Base-by-base conservation (phyloP, 2,329 filamentous ascomycete species). In the Phoma herbarum region DNA sequence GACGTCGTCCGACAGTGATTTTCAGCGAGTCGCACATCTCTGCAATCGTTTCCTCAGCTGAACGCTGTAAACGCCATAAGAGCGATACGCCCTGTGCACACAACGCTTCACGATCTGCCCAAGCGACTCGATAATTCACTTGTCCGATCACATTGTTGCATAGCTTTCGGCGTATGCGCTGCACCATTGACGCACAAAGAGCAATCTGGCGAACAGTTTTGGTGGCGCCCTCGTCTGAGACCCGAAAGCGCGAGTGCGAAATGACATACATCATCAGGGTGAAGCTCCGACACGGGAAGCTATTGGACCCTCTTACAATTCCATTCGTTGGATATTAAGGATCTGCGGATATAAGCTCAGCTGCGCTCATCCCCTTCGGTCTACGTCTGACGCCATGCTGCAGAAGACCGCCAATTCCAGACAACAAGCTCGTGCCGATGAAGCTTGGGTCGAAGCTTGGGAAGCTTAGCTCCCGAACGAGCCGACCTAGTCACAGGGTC, bases 361-460 rank as follows among this genome's bases (percentile, higher is more conserved):
- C 16, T 7, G 33, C 33, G n/a, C 33, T 37, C 16, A 37, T n/a
- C n/a, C 20, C 16, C 4, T 10, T 26, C 16, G 12, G 18, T 18
- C 28, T 20, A 23, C 25, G 3, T 26, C 22, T 25, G 39, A 52
- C 49, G 39, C 28, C 11, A 52, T 45, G 10, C 8, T 37, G 49
- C 41, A 52, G 18, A 22, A 9, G 10, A 4, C 22, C 23, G 16
- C 6, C 9, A 20, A n/a, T 18, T 11, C 41, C 28, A 44, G 28
- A 22, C 3, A 2, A 23, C 41, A 52, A 52, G 49, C 29, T 28
- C 37, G 28, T 44, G 28, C n/a, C 29, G 31, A 31, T 22, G 16
- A 45, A 45, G 49, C 49, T 52, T 52, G 26, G 39, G 7, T 14
- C 4, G 14, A 37, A 37, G 49, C 49, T 52, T 45, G 41, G 11